A percentile compares a stretch with the other conserved stretches of the same genome.
Conservation (phyloP, 23 red algal genomes). For the Chondrus crispus region DNA sequence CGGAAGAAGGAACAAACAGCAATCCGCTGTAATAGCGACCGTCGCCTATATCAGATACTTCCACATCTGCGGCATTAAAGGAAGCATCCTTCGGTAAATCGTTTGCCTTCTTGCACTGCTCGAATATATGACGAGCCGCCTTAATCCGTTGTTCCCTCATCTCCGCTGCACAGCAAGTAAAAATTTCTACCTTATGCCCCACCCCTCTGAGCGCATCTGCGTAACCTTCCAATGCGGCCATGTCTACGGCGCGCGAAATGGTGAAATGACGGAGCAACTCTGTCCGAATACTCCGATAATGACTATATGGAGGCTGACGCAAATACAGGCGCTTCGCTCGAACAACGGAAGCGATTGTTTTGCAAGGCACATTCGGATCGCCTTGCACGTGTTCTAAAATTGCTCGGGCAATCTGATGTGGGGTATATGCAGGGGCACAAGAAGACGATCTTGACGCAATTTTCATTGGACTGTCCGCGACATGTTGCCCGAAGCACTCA, state of each 20-base stretch:
- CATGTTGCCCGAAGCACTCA: neutral
- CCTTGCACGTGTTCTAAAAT: neutral
- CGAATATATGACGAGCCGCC: conserved; percentile 31
- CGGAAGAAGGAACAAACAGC: conserved; percentile 13
- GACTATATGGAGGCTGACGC: neutral
- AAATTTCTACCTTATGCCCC: neutral
- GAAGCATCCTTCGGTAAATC: neutral
- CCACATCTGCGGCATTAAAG: neutral
- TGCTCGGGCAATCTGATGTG: neutral
- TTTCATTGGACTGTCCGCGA: too few species aligned
- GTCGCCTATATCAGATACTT: neutral
- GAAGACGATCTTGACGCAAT: neutral
- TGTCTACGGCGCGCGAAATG: neutral
- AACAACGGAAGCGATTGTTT: neutral
- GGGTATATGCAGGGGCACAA: conserved; percentile 15
- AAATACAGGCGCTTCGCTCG: conserved; percentile 7
- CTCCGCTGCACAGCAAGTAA: neutral
- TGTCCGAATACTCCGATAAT: neutral
- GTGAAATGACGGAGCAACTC: neutral
- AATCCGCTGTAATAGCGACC: conserved; percentile 19
- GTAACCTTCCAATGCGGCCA: conserved; percentile 19
- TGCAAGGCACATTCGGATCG: conserved; percentile 22
- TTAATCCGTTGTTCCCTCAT: neutral
- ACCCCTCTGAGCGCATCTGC: neutral
- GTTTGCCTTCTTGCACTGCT: conserved; percentile 27